phyloP scores from a whole-genome alignment of 345 rosid genomes.

The Trapa bicornis region DNA sequence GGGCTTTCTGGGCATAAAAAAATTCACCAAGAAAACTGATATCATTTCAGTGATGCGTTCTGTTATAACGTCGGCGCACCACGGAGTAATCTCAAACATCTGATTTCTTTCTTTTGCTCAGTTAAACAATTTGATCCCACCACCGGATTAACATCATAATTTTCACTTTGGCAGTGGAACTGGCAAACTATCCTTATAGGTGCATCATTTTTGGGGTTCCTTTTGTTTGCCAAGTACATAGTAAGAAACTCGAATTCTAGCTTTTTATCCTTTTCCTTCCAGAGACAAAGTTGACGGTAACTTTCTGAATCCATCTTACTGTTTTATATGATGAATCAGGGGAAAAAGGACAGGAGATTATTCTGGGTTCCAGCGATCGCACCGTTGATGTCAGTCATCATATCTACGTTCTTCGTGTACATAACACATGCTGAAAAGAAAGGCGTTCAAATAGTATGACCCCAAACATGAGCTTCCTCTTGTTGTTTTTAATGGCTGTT shows the following conservation, averaged over 20 bases:
- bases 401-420: constrained; percentile 83
- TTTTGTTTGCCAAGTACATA: constrained; percentile 56
- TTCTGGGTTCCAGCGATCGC: constrained; percentile 96
- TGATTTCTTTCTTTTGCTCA: no score
- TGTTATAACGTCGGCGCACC: constrained; percentile 41
- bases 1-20: constrained; percentile 74
- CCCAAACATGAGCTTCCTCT: neutral
- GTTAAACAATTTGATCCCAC: neutral
- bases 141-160: neutral
- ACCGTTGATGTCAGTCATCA: constrained; percentile 71
- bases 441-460: constrained; percentile 77
- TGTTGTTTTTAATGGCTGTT: neutral
- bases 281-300: neutral
- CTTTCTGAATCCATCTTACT: neutral
- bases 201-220: constrained; percentile 63
- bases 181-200: constrained; percentile 90
- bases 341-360: constrained; percentile 60
- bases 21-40: constrained; percentile 64
- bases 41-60: constrained; percentile 62
- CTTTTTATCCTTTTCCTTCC: neutral
- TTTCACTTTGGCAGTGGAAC: constrained; percentile 59
- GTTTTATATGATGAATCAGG: constrained; percentile 31
- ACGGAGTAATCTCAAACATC: constrained; percentile 43
- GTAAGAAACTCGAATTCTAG: constrained; percentile 23
- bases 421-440: constrained; percentile 80